Percentiles rank a stretch among this genome's conserved stretches.
Evolutionary conservation across 371 early-diverging fungal species (phyloP).

Genomic region (Paraphysoderma sedebokerense): DNA sequence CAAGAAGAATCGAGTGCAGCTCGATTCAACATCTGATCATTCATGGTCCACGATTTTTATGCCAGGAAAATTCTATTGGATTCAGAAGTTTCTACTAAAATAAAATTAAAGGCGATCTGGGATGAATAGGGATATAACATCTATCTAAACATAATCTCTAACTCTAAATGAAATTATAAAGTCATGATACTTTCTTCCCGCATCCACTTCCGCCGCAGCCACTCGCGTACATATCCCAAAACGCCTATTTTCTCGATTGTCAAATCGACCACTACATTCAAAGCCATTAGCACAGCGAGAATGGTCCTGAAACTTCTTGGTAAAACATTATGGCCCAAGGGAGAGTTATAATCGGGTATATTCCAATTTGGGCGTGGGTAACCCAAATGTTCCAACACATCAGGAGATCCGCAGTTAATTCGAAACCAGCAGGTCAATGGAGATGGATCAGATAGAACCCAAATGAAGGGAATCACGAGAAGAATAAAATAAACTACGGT

Average conservation of each 20-base stretch:
- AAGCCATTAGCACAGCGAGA: conserved; percentile 19
- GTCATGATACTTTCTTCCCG: no score
- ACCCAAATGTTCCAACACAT: conserved; percentile 24
- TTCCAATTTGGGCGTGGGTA: conserved; percentile 25
- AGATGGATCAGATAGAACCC: conserved; percentile 49
- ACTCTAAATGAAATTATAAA: no score
- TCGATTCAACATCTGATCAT: no score
- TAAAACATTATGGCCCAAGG: conserved; percentile 45
- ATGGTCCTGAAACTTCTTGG: conserved; percentile 40
- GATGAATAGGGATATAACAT: no score
- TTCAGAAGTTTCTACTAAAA: no score
- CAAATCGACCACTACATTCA: neutral
- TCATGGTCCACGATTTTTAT: no score
- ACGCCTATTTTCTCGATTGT: neutral
- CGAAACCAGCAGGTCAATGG: conserved; percentile 47
- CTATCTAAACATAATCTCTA: no score
- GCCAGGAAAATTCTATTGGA: no score
- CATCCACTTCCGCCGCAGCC: neutral
- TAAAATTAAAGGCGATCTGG: no score
- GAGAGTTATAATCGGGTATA: conserved; percentile 38
- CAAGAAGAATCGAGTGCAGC: no score
- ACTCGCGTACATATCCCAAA: neutral
- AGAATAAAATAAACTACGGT: conserved; percentile 29
- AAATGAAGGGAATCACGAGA: conserved; percentile 26
- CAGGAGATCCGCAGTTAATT: conserved; percentile 51